Evolutionary conservation across 352 stramenopile genomes (phyloP).

Genomic region (Thalassiosira exigua): DNA sequence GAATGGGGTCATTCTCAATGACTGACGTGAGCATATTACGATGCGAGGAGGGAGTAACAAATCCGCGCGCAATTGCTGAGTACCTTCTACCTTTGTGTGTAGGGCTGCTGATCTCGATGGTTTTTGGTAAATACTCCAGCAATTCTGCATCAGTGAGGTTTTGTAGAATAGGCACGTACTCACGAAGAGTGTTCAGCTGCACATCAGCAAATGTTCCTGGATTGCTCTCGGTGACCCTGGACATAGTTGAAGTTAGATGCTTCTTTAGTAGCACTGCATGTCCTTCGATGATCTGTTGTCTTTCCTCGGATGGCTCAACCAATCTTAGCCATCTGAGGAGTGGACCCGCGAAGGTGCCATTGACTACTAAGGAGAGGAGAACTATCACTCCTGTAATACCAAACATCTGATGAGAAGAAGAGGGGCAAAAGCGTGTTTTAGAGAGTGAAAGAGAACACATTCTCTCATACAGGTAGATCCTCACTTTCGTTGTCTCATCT

Average conservation of each 20-base stretch:
- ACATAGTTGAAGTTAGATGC: slow-evolving; percentile 7
- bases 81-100: slow-evolving; percentile 35
- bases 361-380: slow-evolving; percentile 76
- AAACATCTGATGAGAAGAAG: slow-evolving; percentile 36
- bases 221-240: neutral
- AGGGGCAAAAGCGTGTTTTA: too few species aligned
- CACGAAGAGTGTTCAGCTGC: too few species aligned
- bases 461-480: too few species aligned
- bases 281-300: slow-evolving; percentile 20
- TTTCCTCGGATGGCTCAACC: slow-evolving; percentile 35
- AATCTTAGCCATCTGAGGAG: slow-evolving; percentile 62
- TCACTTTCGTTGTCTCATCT: slow-evolving; percentile 23
- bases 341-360: slow-evolving; percentile 57
- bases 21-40: neutral
- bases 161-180: too few species aligned
- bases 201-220: too few species aligned
- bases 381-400: slow-evolving; percentile 47
- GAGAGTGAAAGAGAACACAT: too few species aligned
- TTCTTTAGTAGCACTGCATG: neutral
- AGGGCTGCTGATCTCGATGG: too few species aligned
- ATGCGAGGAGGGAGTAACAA: too few species aligned
- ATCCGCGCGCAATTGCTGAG: neutral
- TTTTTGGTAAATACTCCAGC: too few species aligned
- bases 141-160: too few species aligned
- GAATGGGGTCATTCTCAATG: neutral